Conservation (phyloP, 192 early-diverging fungal species). For the Pecoramyces ruminantium region DNA sequence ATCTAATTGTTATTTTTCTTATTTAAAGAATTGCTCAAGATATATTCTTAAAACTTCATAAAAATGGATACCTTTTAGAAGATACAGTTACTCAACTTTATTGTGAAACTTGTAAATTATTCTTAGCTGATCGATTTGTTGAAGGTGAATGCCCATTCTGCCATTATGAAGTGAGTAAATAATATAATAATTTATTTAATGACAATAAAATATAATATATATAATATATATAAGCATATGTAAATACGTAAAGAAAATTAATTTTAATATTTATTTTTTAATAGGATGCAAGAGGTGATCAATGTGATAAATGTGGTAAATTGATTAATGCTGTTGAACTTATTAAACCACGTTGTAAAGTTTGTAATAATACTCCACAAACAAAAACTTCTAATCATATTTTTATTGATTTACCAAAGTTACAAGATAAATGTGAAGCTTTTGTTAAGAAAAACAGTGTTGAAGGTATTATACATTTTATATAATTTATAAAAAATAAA, state of each 20-base stretch:
- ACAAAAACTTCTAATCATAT: constrained; percentile 70
- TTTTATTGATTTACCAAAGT: constrained; percentile 68
- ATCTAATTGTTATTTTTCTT: not conserved
- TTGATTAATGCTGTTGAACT: constrained; percentile 85
- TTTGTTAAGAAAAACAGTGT: constrained; percentile 52
- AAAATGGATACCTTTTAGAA: constrained; percentile 53
- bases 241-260: too few species aligned
- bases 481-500: too few species aligned
- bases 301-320: constrained; percentile 89
- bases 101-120: constrained; percentile 69
- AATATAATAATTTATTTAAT: constrained; percentile 6
- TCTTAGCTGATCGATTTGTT: constrained; percentile 94
- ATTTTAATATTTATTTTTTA: constrained; percentile 1
- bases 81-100: constrained; percentile 73
- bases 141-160: constrained; percentile 91
- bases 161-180: constrained; percentile 36
- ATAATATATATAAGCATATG: too few species aligned
- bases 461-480: constrained; percentile 24
- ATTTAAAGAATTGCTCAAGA: constrained; percentile 56
- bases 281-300: constrained; percentile 90
- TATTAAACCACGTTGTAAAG: constrained; percentile 84
- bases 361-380: constrained; percentile 67
- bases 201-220: too few species aligned
- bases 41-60: constrained; percentile 58
- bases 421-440: constrained; percentile 56